A percentile compares a stretch with the other conserved stretches of the same genome.
Conservation (phyloP, 108 stramenopile genomes). For the Epithemia pelagica region DNA sequence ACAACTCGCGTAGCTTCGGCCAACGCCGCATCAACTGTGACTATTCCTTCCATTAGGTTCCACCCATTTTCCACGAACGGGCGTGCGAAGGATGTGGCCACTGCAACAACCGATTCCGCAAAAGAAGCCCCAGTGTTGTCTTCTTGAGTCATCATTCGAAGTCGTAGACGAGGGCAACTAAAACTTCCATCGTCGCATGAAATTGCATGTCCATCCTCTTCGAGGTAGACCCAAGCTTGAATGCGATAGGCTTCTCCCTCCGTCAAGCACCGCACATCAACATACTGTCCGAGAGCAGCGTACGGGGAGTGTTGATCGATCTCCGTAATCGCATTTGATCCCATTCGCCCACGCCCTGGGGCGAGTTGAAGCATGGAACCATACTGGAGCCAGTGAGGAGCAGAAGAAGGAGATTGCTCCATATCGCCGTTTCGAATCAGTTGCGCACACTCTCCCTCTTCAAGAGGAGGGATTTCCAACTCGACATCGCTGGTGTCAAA, state of each 20-base stretch:
- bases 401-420: neutral
- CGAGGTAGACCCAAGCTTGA: neutral
- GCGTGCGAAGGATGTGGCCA: neutral
- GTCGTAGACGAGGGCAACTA: neutral
- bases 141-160: neutral
- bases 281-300: neutral
- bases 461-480: neutral
- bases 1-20: neutral
- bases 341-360: neutral
- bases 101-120: neutral
- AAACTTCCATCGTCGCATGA: neutral
- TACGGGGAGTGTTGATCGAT: neutral
- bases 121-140: neutral
- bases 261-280: neutral
- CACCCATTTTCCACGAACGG: neutral
- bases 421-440: neutral
- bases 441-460: neutral
- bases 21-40: neutral
- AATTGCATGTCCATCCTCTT: neutral
- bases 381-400: neutral
- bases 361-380: neutral
- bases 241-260: neutral
- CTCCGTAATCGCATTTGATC: neutral
- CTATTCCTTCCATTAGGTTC: neutral
- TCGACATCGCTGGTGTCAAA: neutral